phyloP scores from a whole-genome alignment of 2,329 filamentous ascomycete species.

The Trichocomaceae sp. region DNA sequence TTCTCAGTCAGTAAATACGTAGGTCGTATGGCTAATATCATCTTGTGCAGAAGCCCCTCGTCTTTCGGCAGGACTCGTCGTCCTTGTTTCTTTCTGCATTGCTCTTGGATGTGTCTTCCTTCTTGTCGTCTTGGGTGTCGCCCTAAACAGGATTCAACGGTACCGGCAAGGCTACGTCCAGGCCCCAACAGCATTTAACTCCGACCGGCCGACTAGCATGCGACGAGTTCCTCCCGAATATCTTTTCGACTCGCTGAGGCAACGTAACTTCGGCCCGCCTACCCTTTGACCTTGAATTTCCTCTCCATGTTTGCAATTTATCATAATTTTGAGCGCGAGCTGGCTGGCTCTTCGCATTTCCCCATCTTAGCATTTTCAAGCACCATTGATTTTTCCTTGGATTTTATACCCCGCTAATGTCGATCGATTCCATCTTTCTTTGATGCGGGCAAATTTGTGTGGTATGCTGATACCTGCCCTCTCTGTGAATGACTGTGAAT shows the following conservation, averaged over 20 bases:
- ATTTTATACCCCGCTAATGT: slow-evolving; percentile 16
- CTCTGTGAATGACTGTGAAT: slow-evolving; percentile 13
- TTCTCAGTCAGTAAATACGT: neutral
- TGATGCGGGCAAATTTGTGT: slow-evolving; percentile 4
- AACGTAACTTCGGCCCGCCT: slow-evolving; percentile 30
- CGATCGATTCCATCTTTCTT: slow-evolving; percentile 10
- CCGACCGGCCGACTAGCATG: slow-evolving; percentile 42
- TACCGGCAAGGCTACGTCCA: slow-evolving; percentile 42
- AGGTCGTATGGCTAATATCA: slow-evolving; percentile 10
- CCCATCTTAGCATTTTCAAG: neutral
- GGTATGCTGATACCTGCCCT: slow-evolving; percentile 3
- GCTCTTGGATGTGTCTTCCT: slow-evolving; percentile 44
- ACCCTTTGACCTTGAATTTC: slow-evolving; percentile 24
- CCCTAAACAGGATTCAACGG: slow-evolving; percentile 43
- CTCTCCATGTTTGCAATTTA: neutral
- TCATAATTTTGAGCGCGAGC: neutral
- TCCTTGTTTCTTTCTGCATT: slow-evolving; percentile 43
- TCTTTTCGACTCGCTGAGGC: slow-evolving; percentile 37
- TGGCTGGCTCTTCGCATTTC: neutral
- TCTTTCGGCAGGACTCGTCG: slow-evolving; percentile 40
- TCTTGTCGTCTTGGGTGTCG: slow-evolving; percentile 41
- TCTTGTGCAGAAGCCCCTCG: slow-evolving; percentile 24
- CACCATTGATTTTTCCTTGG: slow-evolving; percentile 5
- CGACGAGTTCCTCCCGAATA: slow-evolving; percentile 42
- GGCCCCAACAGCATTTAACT: slow-evolving; percentile 39